Evolutionary conservation across 2,329 filamentous ascomycete genomes (phyloP).

Genomic region (Xylaria sp.): DNA sequence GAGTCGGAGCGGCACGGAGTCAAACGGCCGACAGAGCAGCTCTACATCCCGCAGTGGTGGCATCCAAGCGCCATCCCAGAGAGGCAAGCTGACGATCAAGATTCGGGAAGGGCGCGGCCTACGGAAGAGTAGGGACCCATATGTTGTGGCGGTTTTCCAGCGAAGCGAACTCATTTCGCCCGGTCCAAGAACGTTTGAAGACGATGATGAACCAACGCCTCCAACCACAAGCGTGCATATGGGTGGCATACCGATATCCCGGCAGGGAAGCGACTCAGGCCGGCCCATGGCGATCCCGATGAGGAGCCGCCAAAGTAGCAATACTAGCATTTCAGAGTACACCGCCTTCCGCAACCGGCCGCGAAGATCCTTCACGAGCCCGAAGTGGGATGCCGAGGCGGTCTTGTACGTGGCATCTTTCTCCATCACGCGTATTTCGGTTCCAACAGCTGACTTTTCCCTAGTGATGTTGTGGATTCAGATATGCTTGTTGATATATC

Average conservation of each 20-base stretch:
- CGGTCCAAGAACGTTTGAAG: conserved; percentile 74
- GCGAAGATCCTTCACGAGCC: conserved; percentile 75
- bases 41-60: conserved; percentile 57
- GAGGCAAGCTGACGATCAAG: conserved; percentile 89
- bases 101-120: conserved; percentile 88
- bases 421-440: conserved; percentile 3
- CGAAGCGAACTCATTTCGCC: conserved; percentile 95
- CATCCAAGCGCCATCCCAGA: conserved; percentile 75
- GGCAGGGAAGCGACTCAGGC: conserved; percentile 83
- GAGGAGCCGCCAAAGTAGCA: conserved; percentile 95
- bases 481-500: conserved; percentile 92
- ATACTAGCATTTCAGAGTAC: conserved; percentile 82
- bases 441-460: conserved; percentile 34
- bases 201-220: conserved; percentile 66
- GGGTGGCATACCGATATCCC: conserved; percentile 70
- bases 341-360: conserved; percentile 68
- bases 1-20: conserved; percentile 56
- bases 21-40: conserved; percentile 66
- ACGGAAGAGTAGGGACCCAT: conserved; percentile 85
- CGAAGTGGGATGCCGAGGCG: conserved; percentile 95
- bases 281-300: conserved; percentile 95
- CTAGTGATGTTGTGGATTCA: conserved; percentile 92
- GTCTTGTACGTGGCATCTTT: conserved; percentile 77
- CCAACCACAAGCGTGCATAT: conserved; percentile 58
- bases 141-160: conserved; percentile 96